These are phyloP conservation scores for Sambucus nigra DNA, from an alignment of 129 eudicot genomes.

Conservation along the genomic window DNA sequence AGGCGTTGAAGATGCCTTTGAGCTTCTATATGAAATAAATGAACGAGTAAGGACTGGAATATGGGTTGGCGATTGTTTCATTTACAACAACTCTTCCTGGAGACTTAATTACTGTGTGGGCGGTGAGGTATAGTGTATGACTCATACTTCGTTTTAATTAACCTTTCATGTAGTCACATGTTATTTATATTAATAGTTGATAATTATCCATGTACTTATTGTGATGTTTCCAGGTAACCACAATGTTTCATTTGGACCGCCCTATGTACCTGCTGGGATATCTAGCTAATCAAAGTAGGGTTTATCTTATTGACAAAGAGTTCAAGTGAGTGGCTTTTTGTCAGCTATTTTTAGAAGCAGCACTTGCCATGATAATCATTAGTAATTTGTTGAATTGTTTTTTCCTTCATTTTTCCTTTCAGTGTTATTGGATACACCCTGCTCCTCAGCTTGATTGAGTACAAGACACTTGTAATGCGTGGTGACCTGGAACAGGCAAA, in stretches of 20 bases:
- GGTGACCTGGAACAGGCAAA: constrained; percentile 93
- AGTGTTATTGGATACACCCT: constrained; percentile 92
- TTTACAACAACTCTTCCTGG: constrained; percentile 94
- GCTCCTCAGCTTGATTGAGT: constrained; percentile 92
- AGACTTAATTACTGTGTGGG: constrained; percentile 98
- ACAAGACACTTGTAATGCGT: constrained; percentile 98
- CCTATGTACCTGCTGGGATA: constrained; percentile 98
- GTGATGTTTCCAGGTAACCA: constrained; percentile 65
- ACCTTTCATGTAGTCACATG: neutral
- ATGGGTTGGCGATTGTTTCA: constrained; percentile 98
- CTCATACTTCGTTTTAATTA: neutral
- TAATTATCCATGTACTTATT: neutral
- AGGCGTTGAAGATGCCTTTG: constrained; percentile 91
- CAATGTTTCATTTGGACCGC: constrained; percentile 97
- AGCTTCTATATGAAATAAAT: constrained; percentile 70
- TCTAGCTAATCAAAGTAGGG: constrained; percentile 92
- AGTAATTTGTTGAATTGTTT: constrained; percentile 7
- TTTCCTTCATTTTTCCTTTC: constrained; percentile 14
- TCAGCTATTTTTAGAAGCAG: neutral
- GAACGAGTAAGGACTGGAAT: constrained; percentile 94
- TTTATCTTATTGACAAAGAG: constrained; percentile 92
- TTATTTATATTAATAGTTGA: neutral
- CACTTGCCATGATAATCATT: constrained; percentile 8
- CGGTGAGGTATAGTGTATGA: constrained; percentile 67
- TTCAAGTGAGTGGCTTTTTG: constrained; percentile 63